Evolutionary conservation across 2,329 filamentous ascomycete species (phyloP).

Genomic region (Dactylella cylindrospora): DNA sequence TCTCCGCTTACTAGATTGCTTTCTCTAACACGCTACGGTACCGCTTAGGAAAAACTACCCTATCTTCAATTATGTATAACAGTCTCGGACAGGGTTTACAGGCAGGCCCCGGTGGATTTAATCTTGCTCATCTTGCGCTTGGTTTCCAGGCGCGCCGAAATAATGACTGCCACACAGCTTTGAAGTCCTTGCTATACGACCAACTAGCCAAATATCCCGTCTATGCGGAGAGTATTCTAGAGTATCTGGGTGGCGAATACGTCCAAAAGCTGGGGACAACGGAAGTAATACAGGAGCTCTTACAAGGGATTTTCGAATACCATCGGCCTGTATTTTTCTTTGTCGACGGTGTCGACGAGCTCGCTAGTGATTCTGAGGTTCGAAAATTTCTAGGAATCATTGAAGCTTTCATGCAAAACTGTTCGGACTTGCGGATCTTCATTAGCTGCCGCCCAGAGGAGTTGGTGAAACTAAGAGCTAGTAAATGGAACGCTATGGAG

Average conservation of each 20-base stretch:
- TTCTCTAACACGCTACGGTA: no score
- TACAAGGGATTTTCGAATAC: background rate
- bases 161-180: background rate
- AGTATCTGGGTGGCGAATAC: background rate
- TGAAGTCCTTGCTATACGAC: constrained; percentile 4
- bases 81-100: background rate
- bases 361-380: constrained; percentile 3
- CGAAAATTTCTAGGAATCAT: background rate
- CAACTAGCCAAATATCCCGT: constrained; percentile 12
- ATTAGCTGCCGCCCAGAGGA: constrained; percentile 17
- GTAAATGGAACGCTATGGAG: background rate
- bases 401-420: background rate
- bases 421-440: background rate
- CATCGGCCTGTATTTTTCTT: constrained; percentile 2
- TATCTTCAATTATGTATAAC: constrained; percentile 10
- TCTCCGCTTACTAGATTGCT: no score
- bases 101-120: background rate
- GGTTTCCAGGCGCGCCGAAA: background rate
- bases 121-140: background rate
- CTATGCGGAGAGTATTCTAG: constrained; percentile 8
- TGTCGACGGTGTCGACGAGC: constrained; percentile 14
- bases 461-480: background rate
- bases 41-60: constrained; percentile 13
- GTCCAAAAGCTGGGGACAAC: background rate
- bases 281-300: background rate